Conservation (phyloP, 345 rosid genomes). For the Camelina hispida region DNA sequence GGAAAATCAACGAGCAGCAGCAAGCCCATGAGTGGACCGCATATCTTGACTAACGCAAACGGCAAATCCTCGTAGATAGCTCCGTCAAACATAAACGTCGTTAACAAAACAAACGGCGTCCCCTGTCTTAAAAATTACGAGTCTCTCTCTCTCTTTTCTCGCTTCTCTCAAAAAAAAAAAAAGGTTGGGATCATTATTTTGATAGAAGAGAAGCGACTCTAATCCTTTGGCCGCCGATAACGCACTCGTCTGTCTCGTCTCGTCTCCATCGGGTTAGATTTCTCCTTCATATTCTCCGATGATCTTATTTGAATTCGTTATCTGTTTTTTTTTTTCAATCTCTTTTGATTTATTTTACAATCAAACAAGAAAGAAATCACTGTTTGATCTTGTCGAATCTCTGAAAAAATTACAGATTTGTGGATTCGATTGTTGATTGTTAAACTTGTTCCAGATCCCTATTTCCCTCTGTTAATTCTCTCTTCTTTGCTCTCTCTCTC, state of each 20-base stretch:
- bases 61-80: not conserved
- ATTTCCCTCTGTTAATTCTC: conserved; percentile 10
- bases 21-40: conserved; percentile 40
- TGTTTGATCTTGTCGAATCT: conserved; percentile 20
- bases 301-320: conserved; percentile 41
- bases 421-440: conserved; percentile 39
- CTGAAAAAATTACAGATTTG: not conserved
- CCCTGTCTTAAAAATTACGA: conserved; percentile 38
- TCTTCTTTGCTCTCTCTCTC: conserved; percentile 5
- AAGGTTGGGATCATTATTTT: conserved; percentile 46
- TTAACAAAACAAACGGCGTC: conserved; percentile 48
- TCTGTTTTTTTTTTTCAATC: conserved; percentile 33
- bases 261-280: conserved; percentile 37
- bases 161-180: conserved; percentile 13
- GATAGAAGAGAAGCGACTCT: conserved; percentile 33
- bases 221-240: conserved; percentile 47
- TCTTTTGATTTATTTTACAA: conserved; percentile 24
- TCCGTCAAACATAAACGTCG: conserved; percentile 38
- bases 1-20: conserved; percentile 1
- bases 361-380: conserved; percentile 7
- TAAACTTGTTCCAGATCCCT: conserved; percentile 36
- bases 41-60: conserved; percentile 41
- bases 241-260: conserved; percentile 36
- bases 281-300: conserved; percentile 20
- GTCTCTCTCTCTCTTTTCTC: not conserved